Conservation (phyloP, 2,329 filamentous ascomycete species). For the Fusarium sp. region DNA sequence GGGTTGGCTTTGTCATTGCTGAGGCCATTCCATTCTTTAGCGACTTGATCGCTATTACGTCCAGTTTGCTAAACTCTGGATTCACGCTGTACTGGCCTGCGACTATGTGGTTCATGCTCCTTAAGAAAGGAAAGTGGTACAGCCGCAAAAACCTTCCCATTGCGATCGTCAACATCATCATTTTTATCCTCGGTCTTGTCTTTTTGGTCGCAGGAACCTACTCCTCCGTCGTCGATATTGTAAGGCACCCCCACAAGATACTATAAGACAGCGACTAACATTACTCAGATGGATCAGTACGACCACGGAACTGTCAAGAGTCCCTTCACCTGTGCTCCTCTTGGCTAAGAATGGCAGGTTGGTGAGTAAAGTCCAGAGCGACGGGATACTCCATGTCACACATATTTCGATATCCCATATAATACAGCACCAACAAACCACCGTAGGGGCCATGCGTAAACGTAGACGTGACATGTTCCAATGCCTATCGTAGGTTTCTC, state of each 20-base stretch:
- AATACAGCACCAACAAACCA: constrained; percentile 38
- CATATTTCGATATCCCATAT: constrained; percentile 33
- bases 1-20: constrained; percentile 59
- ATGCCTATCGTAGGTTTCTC: not conserved
- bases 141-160: constrained; percentile 28
- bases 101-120: constrained; percentile 54
- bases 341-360: constrained; percentile 8
- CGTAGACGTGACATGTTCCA: constrained; percentile 33
- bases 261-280: constrained; percentile 5
- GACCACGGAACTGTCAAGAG: constrained; percentile 28
- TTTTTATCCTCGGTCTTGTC: constrained; percentile 33
- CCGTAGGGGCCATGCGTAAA: constrained; percentile 40
- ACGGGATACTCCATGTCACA: constrained; percentile 34
- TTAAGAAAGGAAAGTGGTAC: constrained; percentile 41
- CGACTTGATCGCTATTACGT: constrained; percentile 66
- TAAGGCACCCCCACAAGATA: too few relatives aligned
- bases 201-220: constrained; percentile 35
- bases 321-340: constrained; percentile 24
- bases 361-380: not conserved
- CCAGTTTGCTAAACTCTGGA: constrained; percentile 58
- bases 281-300: constrained; percentile 27
- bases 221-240: constrained; percentile 28
- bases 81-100: constrained; percentile 54
- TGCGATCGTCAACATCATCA: constrained; percentile 28
- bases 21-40: constrained; percentile 79